Evolutionary conservation across 306 rosid species (phyloP).

Genomic region (Lablab purpureus): DNA sequence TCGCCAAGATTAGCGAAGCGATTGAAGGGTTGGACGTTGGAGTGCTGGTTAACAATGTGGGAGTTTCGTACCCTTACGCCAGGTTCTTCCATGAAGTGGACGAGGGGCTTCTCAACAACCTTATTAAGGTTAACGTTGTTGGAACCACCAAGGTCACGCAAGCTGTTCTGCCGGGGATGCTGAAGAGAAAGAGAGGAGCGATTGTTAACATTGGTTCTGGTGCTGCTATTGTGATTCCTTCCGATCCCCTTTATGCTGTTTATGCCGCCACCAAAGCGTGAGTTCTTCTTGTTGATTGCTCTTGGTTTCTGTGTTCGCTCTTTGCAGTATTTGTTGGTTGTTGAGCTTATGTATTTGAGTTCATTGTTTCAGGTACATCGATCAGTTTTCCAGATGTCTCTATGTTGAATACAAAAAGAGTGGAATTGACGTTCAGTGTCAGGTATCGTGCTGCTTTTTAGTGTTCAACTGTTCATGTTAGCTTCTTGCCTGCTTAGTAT

Average conservation of each 20-base stretch:
- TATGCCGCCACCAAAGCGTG: constrained; percentile 98
- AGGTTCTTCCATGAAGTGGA: constrained; percentile 93
- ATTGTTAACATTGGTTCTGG: constrained; percentile 97
- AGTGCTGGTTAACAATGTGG: constrained; percentile 82
- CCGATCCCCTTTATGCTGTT: constrained; percentile 95
- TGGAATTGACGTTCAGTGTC: constrained; percentile 98
- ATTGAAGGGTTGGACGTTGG: constrained; percentile 90
- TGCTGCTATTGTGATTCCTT: constrained; percentile 88
- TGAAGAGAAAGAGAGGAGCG: constrained; percentile 88
- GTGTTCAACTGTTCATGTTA: background rate
- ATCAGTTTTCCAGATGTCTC: constrained; percentile 91
- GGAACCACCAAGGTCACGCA: constrained; percentile 94
- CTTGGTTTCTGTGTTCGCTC: background rate
- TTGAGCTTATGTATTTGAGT: constrained; percentile 12
- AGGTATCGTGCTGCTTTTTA: constrained; percentile 65
- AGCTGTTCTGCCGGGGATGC: constrained; percentile 84
- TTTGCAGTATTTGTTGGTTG: background rate
- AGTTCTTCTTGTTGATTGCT: constrained; percentile 31
- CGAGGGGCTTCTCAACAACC: constrained; percentile 69
- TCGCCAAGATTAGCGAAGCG: constrained; percentile 56
- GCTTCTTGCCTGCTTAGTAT: background rate
- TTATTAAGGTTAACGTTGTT: constrained; percentile 84
- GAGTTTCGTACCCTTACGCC: constrained; percentile 90
- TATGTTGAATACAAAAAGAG: constrained; percentile 94
- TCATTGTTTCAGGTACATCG: constrained; percentile 72